These are phyloP conservation scores for Taxillus chinensis DNA, from an alignment of 164 flowering plant genomes.

Conservation along the genomic window DNA sequence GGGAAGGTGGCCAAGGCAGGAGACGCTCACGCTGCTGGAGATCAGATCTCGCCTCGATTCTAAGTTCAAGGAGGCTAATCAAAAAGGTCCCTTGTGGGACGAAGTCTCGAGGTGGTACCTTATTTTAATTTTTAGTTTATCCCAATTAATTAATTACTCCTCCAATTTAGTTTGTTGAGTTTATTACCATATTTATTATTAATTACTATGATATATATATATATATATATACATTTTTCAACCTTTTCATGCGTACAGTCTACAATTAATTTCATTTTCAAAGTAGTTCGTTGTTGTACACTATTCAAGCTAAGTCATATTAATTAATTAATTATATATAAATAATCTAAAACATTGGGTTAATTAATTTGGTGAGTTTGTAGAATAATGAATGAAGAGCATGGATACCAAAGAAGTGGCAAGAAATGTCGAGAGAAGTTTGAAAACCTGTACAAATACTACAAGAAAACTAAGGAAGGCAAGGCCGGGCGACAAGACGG, in stretches of 20 bases:
- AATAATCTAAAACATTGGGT: too few species aligned
- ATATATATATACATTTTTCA: too few species aligned
- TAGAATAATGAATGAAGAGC: conserved; percentile 83
- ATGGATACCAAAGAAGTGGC: conserved; percentile 89
- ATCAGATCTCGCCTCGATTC: conserved; percentile 81
- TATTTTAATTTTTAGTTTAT: neutral
- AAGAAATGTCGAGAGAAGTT: conserved; percentile 98
- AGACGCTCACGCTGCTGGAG: conserved; percentile 83
- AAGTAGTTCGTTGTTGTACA: neutral
- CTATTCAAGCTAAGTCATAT: too few species aligned
- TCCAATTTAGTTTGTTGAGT: too few species aligned
- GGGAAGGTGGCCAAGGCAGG: conserved; percentile 94
- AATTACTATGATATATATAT: too few species aligned
- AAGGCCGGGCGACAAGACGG: conserved; percentile 99
- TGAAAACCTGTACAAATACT: conserved; percentile 93
- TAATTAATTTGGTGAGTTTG: neutral
- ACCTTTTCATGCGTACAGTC: too few species aligned
- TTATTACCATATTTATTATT: too few species aligned
- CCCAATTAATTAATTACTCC: too few species aligned
- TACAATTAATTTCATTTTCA: neutral
- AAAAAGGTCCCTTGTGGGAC: conserved; percentile 96
- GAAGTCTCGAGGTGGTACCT: conserved; percentile 83
- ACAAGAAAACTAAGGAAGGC: conserved; percentile 96
- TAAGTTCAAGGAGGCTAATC: conserved; percentile 91
- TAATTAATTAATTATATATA: too few species aligned